Percentiles rank a stretch among this genome's conserved stretches.
Conservation (phyloP, 768 basidiomycete genomes). For the Sporobolomyces phaffii region DNA sequence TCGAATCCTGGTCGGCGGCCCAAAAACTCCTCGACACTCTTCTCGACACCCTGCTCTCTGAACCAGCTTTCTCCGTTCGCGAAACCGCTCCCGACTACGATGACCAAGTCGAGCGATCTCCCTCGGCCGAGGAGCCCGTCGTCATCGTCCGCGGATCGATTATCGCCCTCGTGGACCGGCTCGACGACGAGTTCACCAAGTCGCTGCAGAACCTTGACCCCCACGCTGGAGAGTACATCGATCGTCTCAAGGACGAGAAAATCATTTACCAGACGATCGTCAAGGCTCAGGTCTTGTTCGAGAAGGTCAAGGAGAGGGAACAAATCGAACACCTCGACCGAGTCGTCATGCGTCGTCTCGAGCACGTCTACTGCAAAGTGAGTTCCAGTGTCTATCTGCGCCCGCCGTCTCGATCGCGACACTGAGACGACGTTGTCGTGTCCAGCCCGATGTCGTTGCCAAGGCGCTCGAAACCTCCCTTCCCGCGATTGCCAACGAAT, state of each 20-base stretch:
- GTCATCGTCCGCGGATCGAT: constrained; percentile 90
- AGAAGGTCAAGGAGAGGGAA: constrained; percentile 67
- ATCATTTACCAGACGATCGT: constrained; percentile 88
- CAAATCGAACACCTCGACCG: constrained; percentile 74
- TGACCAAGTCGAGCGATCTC: constrained; percentile 74
- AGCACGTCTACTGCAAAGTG: constrained; percentile 98
- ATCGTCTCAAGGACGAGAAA: constrained; percentile 91
- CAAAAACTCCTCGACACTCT: constrained; percentile 84
- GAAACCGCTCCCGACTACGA: constrained; percentile 92
- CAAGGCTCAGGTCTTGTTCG: constrained; percentile 85
- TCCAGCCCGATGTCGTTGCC: constrained; percentile 83
- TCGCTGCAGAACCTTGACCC: constrained; percentile 97
- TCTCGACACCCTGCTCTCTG: constrained; percentile 65
- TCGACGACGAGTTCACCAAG: constrained; percentile 97
- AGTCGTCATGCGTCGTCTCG: constrained; percentile 87
- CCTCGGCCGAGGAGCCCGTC: constrained; percentile 58
- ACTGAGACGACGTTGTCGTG: too few relatives aligned
- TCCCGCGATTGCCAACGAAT: constrained; percentile 49
- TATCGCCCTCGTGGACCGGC: constrained; percentile 88
- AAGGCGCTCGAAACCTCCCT: constrained; percentile 75
- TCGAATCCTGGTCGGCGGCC: constrained; percentile 81
- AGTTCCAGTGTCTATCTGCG: too few relatives aligned
- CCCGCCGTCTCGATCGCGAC: constrained; percentile 20
- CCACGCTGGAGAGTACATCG: constrained; percentile 97
- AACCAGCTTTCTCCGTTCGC: constrained; percentile 64